These are phyloP conservation scores for Plasmodium falciparum DNA, from an alignment of 169 alveolate genomes.

Conservation along the genomic window DNA sequence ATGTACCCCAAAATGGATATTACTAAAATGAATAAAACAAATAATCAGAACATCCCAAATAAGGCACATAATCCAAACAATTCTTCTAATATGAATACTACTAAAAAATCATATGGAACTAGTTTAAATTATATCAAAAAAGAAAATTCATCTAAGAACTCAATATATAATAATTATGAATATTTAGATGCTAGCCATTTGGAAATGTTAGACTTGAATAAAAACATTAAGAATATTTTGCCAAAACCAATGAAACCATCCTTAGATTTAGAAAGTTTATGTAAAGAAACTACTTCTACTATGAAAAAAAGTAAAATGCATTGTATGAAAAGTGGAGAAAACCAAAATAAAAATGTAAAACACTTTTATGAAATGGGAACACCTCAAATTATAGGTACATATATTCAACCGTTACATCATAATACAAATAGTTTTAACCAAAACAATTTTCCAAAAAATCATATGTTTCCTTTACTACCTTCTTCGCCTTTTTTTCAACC, in stretches of 20 bases:
- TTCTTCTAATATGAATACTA: too few species aligned
- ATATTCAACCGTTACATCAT: constrained; percentile 70
- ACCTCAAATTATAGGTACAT: constrained; percentile 68
- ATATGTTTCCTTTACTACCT: constrained; percentile 38
- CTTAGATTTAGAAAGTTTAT: constrained; percentile 64
- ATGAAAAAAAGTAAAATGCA: constrained; percentile 9
- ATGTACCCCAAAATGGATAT: constrained; percentile 27
- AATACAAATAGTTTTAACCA: neutral
- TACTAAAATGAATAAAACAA: constrained; percentile 20
- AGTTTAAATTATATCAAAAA: constrained; percentile 16
- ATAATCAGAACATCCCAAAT: neutral
- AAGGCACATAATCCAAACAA: too few species aligned
- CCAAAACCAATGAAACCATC: constrained; percentile 75
- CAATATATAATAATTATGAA: constrained; percentile 40
- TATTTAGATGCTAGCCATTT: constrained; percentile 74
- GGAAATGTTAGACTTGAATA: constrained; percentile 75
- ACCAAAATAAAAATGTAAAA: constrained; percentile 31
- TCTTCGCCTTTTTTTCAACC: constrained; percentile 72
- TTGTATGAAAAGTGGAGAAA: neutral
- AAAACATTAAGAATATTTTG: constrained; percentile 35
- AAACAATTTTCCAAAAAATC: constrained; percentile 7
- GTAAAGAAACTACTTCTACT: constrained; percentile 58
- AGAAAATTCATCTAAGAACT: constrained; percentile 12
- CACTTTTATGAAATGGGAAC: constrained; percentile 60
- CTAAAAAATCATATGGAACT: constrained; percentile 19